Percentiles rank a stretch among this genome's conserved stretches.
phyloP scores from a whole-genome alignment of 2,329 filamentous ascomycete genomes.

The Pseudocercospora vitis region DNA sequence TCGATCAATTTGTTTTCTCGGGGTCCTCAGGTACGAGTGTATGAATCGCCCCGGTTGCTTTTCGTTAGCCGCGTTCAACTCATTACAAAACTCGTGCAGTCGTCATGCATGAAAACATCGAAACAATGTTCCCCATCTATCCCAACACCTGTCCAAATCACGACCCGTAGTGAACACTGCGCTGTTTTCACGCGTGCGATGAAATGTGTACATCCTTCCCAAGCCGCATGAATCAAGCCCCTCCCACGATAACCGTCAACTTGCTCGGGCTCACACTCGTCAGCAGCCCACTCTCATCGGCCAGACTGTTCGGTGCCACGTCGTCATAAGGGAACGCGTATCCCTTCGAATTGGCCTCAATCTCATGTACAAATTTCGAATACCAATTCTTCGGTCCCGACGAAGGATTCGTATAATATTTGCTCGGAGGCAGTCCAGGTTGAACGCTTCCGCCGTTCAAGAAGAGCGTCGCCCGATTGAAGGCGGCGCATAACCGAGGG shows the following conservation, averaged over 20 bases:
- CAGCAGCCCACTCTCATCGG: slow-evolving; percentile 55
- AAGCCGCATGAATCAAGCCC: too few relatives aligned
- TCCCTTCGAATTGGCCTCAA: slow-evolving; percentile 59
- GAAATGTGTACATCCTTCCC: too few relatives aligned
- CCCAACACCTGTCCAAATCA: too few relatives aligned
- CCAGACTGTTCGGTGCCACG: slow-evolving; percentile 46
- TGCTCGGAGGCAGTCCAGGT: slow-evolving; percentile 41
- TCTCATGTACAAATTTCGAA: slow-evolving; percentile 58
- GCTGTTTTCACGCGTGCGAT: slow-evolving; percentile 40
- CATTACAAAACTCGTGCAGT: too few relatives aligned
- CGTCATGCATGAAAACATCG: too few relatives aligned
- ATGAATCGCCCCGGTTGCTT: too few relatives aligned
- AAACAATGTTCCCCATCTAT: too few relatives aligned
- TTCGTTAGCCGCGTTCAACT: too few relatives aligned
- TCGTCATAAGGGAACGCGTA: slow-evolving; percentile 72
- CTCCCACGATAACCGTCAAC: slow-evolving; percentile 52
- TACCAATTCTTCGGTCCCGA: slow-evolving; percentile 55
- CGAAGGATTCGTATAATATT: slow-evolving; percentile 44
- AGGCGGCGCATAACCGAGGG: slow-evolving; percentile 69
- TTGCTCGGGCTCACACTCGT: slow-evolving; percentile 44
- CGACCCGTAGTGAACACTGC: too few relatives aligned
- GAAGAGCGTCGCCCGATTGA: slow-evolving; percentile 71
- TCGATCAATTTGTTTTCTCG: slow-evolving; percentile 23
- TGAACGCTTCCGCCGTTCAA: slow-evolving; percentile 49
- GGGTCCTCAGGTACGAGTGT: slow-evolving; percentile 13